Conservation (phyloP, 2,329 filamentous ascomycete genomes). For the Alternaria gaisen region DNA sequence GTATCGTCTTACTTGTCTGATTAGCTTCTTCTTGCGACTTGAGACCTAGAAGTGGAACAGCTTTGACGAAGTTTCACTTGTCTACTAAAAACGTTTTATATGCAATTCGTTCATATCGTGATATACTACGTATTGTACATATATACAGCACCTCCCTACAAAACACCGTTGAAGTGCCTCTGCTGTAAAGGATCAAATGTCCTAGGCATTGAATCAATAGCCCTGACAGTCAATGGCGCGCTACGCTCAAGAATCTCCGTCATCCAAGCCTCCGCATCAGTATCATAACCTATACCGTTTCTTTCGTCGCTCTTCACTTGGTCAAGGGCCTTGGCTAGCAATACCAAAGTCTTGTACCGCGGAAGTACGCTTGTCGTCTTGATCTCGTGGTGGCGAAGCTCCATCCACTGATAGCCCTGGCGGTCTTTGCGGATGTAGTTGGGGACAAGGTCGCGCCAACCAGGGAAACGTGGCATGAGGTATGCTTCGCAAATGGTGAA, state of each 20-base stretch:
- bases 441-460: conserved; percentile 64
- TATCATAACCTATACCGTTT: conserved; percentile 37
- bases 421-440: conserved; percentile 34
- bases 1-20: neutral
- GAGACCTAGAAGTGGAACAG: neutral
- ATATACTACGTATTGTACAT: neutral
- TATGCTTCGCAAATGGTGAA: conserved; percentile 78
- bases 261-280: conserved; percentile 27
- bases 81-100: neutral
- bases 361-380: conserved; percentile 45
- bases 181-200: conserved; percentile 45
- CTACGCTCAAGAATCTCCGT: conserved; percentile 43
- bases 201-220: conserved; percentile 57
- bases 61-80: neutral
- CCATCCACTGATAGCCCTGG: conserved; percentile 39
- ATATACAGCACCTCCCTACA: conserved; percentile 2
- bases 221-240: conserved; percentile 52
- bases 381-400: conserved; percentile 39
- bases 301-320: conserved; percentile 48
- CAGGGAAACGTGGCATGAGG: conserved; percentile 81
- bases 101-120: neutral
- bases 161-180: conserved; percentile 29
- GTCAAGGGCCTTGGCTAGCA: conserved; percentile 51
- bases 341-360: conserved; percentile 55
- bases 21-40: neutral